Percentiles rank a stretch among this genome's conserved stretches.
phyloP scores from a whole-genome alignment of 2,329 filamentous ascomycete genomes.

The Fusarium hainanense region DNA sequence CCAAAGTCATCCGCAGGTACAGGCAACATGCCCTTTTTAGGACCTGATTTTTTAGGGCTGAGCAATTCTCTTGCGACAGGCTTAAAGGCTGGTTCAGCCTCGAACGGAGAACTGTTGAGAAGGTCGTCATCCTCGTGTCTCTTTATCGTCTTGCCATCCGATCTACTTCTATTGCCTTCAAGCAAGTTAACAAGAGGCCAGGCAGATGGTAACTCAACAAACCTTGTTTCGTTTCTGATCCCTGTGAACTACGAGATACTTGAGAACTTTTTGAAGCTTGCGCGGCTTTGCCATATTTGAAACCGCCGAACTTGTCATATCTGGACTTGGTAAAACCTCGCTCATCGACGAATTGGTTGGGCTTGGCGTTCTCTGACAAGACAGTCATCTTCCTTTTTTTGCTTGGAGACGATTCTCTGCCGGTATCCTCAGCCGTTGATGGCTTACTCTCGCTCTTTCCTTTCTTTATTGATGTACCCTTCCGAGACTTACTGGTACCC shows the following conservation, averaged over 20 bases:
- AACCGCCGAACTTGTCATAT: too few species aligned
- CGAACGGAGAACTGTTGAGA: slow-evolving; percentile 11
- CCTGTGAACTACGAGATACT: slow-evolving; percentile 38
- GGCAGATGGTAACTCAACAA: background rate
- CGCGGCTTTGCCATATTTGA: slow-evolving; percentile 44
- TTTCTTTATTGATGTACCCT: slow-evolving; percentile 5
- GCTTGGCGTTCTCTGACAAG: slow-evolving; percentile 23
- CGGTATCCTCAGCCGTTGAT: background rate
- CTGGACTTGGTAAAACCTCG: slow-evolving; percentile 41
- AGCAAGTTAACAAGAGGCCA: slow-evolving; percentile 2
- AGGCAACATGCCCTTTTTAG: slow-evolving; percentile 3
- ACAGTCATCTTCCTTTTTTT: slow-evolving; percentile 29
- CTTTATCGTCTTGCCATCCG: background rate
- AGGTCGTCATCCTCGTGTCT: background rate
- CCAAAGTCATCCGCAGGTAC: slow-evolving; percentile 19
- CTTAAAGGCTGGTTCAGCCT: slow-evolving; percentile 23
- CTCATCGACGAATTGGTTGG: slow-evolving; percentile 40
- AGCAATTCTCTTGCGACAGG: slow-evolving; percentile 18
- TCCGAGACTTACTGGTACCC: slow-evolving; percentile 3
- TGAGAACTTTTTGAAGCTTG: slow-evolving; percentile 39
- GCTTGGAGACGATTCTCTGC: slow-evolving; percentile 11
- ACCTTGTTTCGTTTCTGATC: slow-evolving; percentile 40
- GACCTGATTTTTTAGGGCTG: slow-evolving; percentile 16
- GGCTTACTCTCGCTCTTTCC: slow-evolving; percentile 1
- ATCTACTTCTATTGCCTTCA: slow-evolving; percentile 1